phyloP scores from a whole-genome alignment of 768 basidiomycete species.

The Glaciozyma martinii region DNA sequence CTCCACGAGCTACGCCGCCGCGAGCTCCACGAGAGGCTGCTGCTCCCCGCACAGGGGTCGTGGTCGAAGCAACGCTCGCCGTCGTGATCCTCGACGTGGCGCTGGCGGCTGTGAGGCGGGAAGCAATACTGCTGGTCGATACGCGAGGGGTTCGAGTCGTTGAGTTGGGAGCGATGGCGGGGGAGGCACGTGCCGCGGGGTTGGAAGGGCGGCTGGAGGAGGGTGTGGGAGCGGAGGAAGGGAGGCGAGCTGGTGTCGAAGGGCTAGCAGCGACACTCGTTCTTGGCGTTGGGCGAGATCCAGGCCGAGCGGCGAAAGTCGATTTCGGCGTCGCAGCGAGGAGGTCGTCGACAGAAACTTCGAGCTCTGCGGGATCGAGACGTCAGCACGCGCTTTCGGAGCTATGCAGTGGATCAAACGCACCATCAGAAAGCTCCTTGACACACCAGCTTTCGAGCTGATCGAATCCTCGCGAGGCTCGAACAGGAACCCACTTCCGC shows the following conservation, averaged over 20 bases:
- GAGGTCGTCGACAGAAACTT: constrained; percentile 43
- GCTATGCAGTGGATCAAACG: too few relatives aligned
- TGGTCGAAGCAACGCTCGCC: neutral
- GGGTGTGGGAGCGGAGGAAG: neutral
- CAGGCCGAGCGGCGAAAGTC: neutral
- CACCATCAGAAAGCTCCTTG: too few relatives aligned
- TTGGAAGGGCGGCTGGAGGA: too few relatives aligned
- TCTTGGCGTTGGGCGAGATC: neutral
- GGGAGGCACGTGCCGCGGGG: neutral
- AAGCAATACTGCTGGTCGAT: neutral
- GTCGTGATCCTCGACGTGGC: neutral
- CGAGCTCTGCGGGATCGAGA: constrained; percentile 47
- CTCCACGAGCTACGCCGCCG: neutral
- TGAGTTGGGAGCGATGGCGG: neutral
- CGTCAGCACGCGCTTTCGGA: neutral
- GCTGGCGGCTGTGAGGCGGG: neutral
- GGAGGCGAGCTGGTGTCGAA: neutral
- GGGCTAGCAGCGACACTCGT: neutral
- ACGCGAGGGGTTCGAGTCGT: neutral
- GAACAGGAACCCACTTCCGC: constrained; percentile 50
- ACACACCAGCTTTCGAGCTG: neutral
- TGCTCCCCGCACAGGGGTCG: neutral
- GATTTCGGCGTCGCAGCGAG: neutral
- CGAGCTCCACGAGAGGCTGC: neutral
- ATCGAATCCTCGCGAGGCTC: neutral